Percentiles rank a stretch among this genome's conserved stretches.
Conservation (phyloP, 2,329 filamentous ascomycete genomes). For the Pyricularia sp. region DNA sequence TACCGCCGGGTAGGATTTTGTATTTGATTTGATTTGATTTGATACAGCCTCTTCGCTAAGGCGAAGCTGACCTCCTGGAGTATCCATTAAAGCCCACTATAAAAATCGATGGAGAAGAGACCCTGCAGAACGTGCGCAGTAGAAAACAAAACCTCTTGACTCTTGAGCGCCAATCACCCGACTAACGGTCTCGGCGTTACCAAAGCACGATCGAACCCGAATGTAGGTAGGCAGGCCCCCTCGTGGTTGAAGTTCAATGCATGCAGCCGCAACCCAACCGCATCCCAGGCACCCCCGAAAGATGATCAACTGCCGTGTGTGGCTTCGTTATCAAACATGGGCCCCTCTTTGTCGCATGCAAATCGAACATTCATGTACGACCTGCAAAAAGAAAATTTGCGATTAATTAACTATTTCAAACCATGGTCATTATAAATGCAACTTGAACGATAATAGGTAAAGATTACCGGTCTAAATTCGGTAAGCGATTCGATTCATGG, state of each 20-base stretch:
- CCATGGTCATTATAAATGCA: too few relatives aligned
- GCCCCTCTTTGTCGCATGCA: not conserved
- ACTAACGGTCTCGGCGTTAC: too few relatives aligned
- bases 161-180: too few relatives aligned
- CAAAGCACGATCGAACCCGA: not conserved
- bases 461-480: not conserved
- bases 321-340: not conserved
- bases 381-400: not conserved
- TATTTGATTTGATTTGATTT: too few relatives aligned
- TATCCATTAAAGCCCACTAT: not conserved
- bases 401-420: not conserved
- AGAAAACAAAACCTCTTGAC: too few relatives aligned
- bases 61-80: not conserved
- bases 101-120: not conserved
- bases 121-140: too few relatives aligned
- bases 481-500: not conserved
- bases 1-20: too few relatives aligned
- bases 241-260: not conserved
- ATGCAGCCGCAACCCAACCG: too few relatives aligned
- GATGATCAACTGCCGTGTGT: not conserved
- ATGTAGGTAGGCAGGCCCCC: not conserved
- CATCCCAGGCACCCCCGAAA: too few relatives aligned
- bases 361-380: not conserved
- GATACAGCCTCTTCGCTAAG: not conserved
- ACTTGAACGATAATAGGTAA: too few relatives aligned